A percentile compares a stretch with the other conserved stretches of the same genome.
Conservation (phyloP, 768 basidiomycete species). For the Agaricus subrufescens region DNA sequence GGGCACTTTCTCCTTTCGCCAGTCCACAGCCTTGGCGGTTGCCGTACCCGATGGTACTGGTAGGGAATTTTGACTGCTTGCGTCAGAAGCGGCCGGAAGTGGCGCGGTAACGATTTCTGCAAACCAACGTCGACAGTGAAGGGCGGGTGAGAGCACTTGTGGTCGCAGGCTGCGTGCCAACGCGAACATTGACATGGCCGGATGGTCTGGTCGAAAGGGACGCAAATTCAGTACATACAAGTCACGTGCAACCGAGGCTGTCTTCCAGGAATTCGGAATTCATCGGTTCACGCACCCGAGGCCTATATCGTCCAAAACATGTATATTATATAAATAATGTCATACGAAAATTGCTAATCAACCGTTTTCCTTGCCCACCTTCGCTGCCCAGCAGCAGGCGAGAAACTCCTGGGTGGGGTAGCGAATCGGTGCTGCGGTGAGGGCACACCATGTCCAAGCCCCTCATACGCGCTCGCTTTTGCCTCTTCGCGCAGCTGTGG, state of each 20-base stretch:
- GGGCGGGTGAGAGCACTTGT: conserved; percentile 11
- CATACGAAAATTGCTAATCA: not conserved
- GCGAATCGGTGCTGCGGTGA: conserved; percentile 6
- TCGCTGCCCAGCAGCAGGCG: conserved; percentile 6
- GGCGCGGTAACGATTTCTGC: conserved; percentile 17
- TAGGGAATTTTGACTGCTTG: not conserved
- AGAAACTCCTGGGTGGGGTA: conserved; percentile 8
- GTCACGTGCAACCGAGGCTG: no score
- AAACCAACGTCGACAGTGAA: conserved; percentile 18
- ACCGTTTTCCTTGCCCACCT: conserved; percentile 9
- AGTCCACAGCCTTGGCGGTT: conserved; percentile 2
- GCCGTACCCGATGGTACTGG: not conserved
- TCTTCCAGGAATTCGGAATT: no score
- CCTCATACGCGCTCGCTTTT: conserved; percentile 8
- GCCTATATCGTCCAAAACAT: no score
- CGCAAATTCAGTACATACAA: no score
- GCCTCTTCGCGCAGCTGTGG: conserved; percentile 1
- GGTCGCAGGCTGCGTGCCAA: conserved; percentile 13
- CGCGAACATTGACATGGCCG: conserved; percentile 14
- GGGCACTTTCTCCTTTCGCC: conserved; percentile 22
- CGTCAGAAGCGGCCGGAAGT: not conserved
- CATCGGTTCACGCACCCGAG: no score
- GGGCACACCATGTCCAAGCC: not conserved
- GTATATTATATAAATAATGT: no score
- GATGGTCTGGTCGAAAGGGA: not conserved